phyloP scores from a whole-genome alignment of 371 early-diverging fungal genomes.

The Haplosporangium sp. region DNA sequence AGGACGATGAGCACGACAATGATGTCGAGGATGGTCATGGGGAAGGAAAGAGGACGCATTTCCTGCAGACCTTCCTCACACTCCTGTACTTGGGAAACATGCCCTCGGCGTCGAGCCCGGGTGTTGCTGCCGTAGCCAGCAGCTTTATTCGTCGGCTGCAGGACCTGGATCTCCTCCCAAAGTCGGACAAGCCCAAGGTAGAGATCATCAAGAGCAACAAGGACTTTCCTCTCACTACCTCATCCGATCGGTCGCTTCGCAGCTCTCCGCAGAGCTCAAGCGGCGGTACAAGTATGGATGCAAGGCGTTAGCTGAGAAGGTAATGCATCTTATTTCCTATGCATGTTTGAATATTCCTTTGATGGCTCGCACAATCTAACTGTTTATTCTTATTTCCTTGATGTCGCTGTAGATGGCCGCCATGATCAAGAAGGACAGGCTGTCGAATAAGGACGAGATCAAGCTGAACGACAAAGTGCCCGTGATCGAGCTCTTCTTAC shows the following conservation, averaged over 20 bases:
- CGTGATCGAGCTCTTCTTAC: constrained; percentile 16
- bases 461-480: constrained; percentile 10
- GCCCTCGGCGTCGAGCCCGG: neutral
- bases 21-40: constrained; percentile 8
- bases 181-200: neutral
- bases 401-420: constrained; percentile 1
- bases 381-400: neutral
- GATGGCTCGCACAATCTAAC: constrained; percentile 5
- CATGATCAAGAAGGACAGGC: constrained; percentile 9
- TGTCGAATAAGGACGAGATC: neutral
- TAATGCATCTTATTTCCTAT: constrained; percentile 4
- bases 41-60: constrained; percentile 6
- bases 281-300: constrained; percentile 14
- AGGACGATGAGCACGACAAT: constrained; percentile 5
- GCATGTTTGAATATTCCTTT: neutral
- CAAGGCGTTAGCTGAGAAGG: constrained; percentile 12
- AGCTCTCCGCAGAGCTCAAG: constrained; percentile 23
- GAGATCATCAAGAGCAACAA: constrained; percentile 1
- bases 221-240: constrained; percentile 2
- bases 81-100: constrained; percentile 21
- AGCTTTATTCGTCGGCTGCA: constrained; percentile 15
- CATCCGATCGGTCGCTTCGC: constrained; percentile 19
- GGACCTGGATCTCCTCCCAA: constrained; percentile 1
- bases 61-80: constrained; percentile 12
- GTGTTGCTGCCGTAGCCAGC: constrained; percentile 9